phyloP scores from a whole-genome alignment of 805 yeast species.

The Schwanniomyces yamadae region DNA sequence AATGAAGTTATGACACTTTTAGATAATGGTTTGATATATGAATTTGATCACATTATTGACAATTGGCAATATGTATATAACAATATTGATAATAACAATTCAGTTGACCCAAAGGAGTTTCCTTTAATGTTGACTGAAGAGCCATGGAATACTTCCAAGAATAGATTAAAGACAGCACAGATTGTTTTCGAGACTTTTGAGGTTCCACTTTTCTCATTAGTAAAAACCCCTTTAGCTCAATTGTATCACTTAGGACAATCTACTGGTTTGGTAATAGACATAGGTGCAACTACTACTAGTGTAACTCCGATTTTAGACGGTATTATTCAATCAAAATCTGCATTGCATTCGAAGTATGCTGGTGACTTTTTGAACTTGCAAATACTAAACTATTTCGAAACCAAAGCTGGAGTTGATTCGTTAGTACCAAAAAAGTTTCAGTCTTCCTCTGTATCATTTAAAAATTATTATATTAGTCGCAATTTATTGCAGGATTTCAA shows the following conservation, averaged over 20 bases:
- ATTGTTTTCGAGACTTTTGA: slow-evolving; percentile 71
- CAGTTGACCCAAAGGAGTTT: slow-evolving; percentile 54
- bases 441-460: slow-evolving; percentile 28
- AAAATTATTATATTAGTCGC: slow-evolving; percentile 35
- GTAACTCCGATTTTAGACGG: slow-evolving; percentile 83
- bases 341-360: slow-evolving; percentile 67
- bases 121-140: slow-evolving; percentile 69
- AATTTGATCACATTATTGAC: slow-evolving; percentile 67
- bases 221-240: slow-evolving; percentile 75
- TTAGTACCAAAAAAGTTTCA: slow-evolving; percentile 18
- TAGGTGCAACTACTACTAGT: slow-evolving; percentile 67
- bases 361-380: slow-evolving; percentile 82
- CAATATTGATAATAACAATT: slow-evolving; percentile 39
- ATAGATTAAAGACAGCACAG: slow-evolving; percentile 58
- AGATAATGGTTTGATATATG: slow-evolving; percentile 64
- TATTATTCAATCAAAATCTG: slow-evolving; percentile 61
- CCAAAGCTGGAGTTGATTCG: slow-evolving; percentile 13
- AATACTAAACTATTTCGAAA: slow-evolving; percentile 47
- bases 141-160: slow-evolving; percentile 65
- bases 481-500: slow-evolving; percentile 38
- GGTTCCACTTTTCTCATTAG: slow-evolving; percentile 74
- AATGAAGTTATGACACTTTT: slow-evolving; percentile 57
- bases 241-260: slow-evolving; percentile 76
- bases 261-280: slow-evolving; percentile 75
- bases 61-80: slow-evolving; percentile 68